Base-by-base conservation (phyloP, 164 flowering plant genomes). In the Chimonanthus praecox region DNA sequence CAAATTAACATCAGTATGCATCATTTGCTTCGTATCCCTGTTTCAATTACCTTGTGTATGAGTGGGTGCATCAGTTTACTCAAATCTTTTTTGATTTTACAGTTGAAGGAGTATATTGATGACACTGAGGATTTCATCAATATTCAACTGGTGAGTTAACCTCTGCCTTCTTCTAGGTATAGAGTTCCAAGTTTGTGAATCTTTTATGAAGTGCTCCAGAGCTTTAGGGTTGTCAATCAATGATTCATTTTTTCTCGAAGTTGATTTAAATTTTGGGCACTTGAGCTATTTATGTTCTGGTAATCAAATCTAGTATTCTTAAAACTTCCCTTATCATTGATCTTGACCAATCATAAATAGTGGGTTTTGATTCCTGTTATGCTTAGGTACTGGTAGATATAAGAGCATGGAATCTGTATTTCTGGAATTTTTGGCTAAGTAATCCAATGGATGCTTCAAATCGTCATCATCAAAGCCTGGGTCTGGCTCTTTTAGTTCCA, bases 1-100 rank as follows among this genome's bases (percentile, higher is more conserved):
- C 83, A 95, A 95, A 80, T 80, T 95, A 79, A 89, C 95, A 46
- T 92, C 99, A 85, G 99, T 95, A 90, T 71, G 2, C 63, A 20
- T 4, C n/a, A 49, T n/a, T 50, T 69, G 61, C 16, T 48, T 33
- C n/a, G 11, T 16, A 33, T 33, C 3, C 44, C 4, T 51, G 4
- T 54, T 71, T 62, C 54, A 6, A 7, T 47, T 62, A 18, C 62
- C 43, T 48, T 47, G 44, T 61, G 64, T 13, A 46, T 44, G 58
- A 58, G 49, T 3, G 48, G 21, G 13, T 49, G 6, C 47, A 21
- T 72, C 62, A 61, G 68, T 70, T 43, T 13, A 8, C 60, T 13
- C n/a, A 11, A 11, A 58, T 51, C 16, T 15, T 73, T 72, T 67
- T 6, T 79, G 67, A 61, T 20, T 82, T 78, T 78, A 6, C 88